phyloP scores from a whole-genome alignment of 2,329 filamentous ascomycete genomes.

The Clonostachys chloroleuca region DNA sequence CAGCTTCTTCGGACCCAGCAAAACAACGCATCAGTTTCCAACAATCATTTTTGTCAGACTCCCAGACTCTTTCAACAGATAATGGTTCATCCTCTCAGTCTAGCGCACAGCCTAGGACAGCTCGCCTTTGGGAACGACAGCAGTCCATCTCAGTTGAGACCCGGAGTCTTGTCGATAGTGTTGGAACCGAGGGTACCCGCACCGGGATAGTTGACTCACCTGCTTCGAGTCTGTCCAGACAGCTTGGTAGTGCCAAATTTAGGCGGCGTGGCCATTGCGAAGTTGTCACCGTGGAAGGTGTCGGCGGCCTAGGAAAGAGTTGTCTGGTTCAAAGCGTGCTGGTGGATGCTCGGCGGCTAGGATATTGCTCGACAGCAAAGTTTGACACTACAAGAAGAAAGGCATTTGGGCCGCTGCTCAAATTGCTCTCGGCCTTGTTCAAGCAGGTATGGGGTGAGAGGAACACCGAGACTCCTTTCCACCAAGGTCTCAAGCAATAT shows the following conservation, averaged over 20 bases:
- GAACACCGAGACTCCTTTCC: constrained; percentile 61
- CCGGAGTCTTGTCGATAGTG: constrained; percentile 38
- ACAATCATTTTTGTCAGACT: constrained; percentile 34
- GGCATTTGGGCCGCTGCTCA: constrained; percentile 60
- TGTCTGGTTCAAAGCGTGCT: constrained; percentile 60
- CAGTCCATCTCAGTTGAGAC: constrained; percentile 45
- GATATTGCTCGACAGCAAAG: constrained; percentile 63
- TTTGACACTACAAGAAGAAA: constrained; percentile 58
- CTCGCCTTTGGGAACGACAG: constrained; percentile 47
- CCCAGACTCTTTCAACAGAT: constrained; percentile 34
- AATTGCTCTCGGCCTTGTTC: constrained; percentile 61
- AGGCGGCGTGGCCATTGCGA: constrained; percentile 59
- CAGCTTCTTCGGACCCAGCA: constrained; percentile 31
- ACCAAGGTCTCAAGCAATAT: constrained; percentile 56
- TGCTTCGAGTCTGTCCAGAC: constrained; percentile 45
- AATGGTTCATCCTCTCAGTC: constrained; percentile 43
- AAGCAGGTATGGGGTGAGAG: constrained; percentile 64
- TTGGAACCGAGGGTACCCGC: constrained; percentile 31
- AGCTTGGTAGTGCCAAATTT: constrained; percentile 53
- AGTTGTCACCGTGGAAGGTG: constrained; percentile 56
- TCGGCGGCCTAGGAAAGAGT: constrained; percentile 61
- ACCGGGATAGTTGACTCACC: constrained; percentile 34
- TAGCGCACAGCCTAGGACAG: constrained; percentile 24
- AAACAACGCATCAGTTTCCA: constrained; percentile 29
- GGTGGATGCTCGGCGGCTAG: constrained; percentile 53